Percentiles rank a stretch among this genome's conserved stretches.
Evolutionary conservation across 2,329 filamentous ascomycete species (phyloP).

Genomic region (Pseudogymnoascus sp.): DNA sequence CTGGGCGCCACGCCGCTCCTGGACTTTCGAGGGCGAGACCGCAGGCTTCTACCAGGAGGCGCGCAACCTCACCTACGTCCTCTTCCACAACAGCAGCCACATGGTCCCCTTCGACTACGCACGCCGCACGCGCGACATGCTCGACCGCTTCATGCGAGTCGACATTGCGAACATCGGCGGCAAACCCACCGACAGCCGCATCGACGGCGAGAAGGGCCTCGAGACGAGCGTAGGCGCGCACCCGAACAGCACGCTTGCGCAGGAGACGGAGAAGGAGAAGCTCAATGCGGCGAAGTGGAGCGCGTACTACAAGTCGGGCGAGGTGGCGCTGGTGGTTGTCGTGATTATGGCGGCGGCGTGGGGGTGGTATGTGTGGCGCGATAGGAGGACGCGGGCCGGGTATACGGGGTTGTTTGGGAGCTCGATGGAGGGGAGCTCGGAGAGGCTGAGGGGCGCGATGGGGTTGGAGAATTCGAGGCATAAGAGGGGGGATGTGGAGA

Average conservation of each 20-base stretch:
- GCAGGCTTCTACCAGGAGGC: conserved; percentile 93
- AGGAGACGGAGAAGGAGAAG: conserved; percentile 54
- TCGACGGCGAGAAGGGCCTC: conserved; percentile 62
- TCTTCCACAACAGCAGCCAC: conserved; percentile 92
- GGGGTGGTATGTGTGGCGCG: conserved; percentile 57
- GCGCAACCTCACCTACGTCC: conserved; percentile 88
- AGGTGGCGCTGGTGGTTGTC: conserved; percentile 60
- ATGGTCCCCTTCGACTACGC: conserved; percentile 97
- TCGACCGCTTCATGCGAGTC: conserved; percentile 90
- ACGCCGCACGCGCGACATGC: conserved; percentile 83
- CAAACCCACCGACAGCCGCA: conserved; percentile 54
- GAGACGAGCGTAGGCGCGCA: conserved; percentile 60
- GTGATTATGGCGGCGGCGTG: conserved; percentile 53
- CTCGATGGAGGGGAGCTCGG: conserved; percentile 22
- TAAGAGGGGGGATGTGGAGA: conserved; percentile 48
- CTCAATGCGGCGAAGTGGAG: conserved; percentile 60
- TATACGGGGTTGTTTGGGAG: conserved; percentile 39
- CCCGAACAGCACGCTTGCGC: conserved; percentile 57
- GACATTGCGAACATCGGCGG: conserved; percentile 86
- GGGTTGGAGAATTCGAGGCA: conserved; percentile 41
- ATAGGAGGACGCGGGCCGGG: conserved; percentile 46
- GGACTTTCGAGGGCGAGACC: conserved; percentile 82
- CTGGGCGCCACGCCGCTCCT: conserved; percentile 85
- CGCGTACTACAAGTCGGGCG: conserved; percentile 64
- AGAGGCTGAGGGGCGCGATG: conserved; percentile 22